These are phyloP conservation scores for Malassezia yamatoensis DNA, from an alignment of 1,284 basidiomycete genomes.

Conservation along the genomic window DNA sequence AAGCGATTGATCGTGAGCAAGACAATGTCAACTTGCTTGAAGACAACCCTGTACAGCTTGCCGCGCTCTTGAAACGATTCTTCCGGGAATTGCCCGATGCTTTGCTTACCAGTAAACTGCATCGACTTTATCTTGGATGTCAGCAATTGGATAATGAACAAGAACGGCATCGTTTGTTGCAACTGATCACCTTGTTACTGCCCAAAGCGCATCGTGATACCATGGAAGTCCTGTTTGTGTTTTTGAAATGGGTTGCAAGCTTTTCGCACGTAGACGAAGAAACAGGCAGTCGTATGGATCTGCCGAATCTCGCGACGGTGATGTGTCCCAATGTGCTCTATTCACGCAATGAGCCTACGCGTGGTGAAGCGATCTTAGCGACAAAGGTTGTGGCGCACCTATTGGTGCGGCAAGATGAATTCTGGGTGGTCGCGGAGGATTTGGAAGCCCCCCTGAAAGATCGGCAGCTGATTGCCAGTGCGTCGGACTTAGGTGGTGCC, in stretches of 20 bases:
- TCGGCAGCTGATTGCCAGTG: conserved; percentile 35
- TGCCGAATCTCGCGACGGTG: conserved; percentile 91
- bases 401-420: conserved; percentile 87
- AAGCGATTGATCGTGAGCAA: conserved; percentile 85
- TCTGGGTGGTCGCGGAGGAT: conserved; percentile 50
- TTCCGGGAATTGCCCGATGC: conserved; percentile 92
- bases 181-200: conserved; percentile 74
- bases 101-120: conserved; percentile 83
- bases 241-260: conserved; percentile 97
- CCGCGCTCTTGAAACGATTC: conserved; percentile 93
- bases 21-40: conserved; percentile 71
- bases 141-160: conserved; percentile 68
- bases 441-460: conserved; percentile 39
- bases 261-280: conserved; percentile 97
- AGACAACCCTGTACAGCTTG: conserved; percentile 94
- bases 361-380: conserved; percentile 85
- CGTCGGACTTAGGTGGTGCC: conserved; percentile 32
- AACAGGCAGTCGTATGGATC: conserved; percentile 97
- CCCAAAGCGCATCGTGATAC: conserved; percentile 92
- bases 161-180: conserved; percentile 72
- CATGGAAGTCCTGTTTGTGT: conserved; percentile 93
- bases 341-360: conserved; percentile 72
- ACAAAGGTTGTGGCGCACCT: conserved; percentile 57
- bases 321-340: conserved; percentile 90
- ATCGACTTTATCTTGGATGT: conserved; percentile 75